Percentiles rank a stretch among this genome's conserved stretches.
Evolutionary conservation across 2,329 filamentous ascomycete genomes (phyloP).

Genomic region (Penicillium sp.): DNA sequence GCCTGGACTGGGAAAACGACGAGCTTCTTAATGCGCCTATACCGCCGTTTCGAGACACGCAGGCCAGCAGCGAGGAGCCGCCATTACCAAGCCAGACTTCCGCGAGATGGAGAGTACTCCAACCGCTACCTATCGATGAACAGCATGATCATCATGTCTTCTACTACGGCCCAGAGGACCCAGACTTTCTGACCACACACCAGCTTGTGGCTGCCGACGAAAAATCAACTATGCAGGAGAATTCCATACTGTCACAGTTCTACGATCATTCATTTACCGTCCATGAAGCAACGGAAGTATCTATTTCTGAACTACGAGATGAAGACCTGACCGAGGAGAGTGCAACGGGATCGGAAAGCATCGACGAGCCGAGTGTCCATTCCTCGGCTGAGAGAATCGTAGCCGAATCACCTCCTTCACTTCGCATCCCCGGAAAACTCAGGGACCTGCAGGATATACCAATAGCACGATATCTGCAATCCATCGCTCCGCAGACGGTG

Average conservation of each 20-base stretch:
- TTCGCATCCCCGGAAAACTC: constrained; percentile 48
- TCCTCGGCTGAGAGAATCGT: constrained; percentile 7
- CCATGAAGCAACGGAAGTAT: constrained; percentile 55
- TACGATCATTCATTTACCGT: constrained; percentile 73
- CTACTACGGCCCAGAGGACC: constrained; percentile 16
- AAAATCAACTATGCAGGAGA: constrained; percentile 15
- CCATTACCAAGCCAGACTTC: constrained; percentile 11
- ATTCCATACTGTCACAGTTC: constrained; percentile 59
- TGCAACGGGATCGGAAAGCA: constrained; percentile 20
- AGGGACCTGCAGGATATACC: constrained; percentile 70
- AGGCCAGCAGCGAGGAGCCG: constrained; percentile 8
- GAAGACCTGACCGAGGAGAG: constrained; percentile 29
- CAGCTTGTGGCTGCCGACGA: constrained; percentile 25
- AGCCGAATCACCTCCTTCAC: constrained; percentile 10
- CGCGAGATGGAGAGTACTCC: constrained; percentile 33
- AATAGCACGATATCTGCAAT: constrained; percentile 60
- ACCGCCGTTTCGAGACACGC: constrained; percentile 27
- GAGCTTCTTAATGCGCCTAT: constrained; percentile 52
- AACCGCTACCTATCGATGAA: constrained; percentile 10
- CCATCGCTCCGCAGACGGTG: constrained; percentile 73
- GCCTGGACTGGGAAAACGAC: constrained; percentile 55
- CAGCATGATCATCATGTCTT: constrained; percentile 9
- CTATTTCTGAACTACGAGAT: constrained; percentile 20
- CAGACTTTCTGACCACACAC: constrained; percentile 32
- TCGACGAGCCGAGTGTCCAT: constrained; percentile 11